Base-by-base conservation (phyloP, 352 stramenopile species). In the Blastocystis sp. region DNA sequence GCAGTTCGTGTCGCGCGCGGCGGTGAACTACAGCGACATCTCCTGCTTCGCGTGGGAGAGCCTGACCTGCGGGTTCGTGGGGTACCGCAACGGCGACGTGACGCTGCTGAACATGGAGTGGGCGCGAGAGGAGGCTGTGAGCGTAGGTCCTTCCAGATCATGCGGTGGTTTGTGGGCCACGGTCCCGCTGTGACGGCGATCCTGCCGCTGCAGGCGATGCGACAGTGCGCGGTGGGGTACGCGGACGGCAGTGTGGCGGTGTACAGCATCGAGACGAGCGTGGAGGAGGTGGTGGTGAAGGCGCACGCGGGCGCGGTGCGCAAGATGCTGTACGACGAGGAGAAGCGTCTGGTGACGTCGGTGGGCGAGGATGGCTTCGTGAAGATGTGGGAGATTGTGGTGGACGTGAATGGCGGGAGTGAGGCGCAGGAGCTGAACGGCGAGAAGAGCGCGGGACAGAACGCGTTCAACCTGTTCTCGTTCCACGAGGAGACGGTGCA, bases 401-500 rank as follows among this genome's bases (percentile, higher is more conserved):
- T 81, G 34, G 4, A 7, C 0, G 19, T 57, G 24, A 21, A 19
- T n/a, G n/a, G n/a, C 21, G 54, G 54, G 43, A 0, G 43, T 81
- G 11, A 81, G n/a, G 38, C 9, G 38, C 43, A 81, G 71, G 71
- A 81, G 43, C 21, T 81, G 10, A 54, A 64, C 17, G 42, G 21
- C 24, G n/a, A 54, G 57, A 60, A 42, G 11, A 54, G 34, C 21
- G 38, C 21, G 28, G 28, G 21, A 1, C 34, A 34, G 42, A 21
- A 63, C 14, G 11, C 71, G 9, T 64, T 81, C 17, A 28, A 54
- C 2, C 34, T 34, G 3, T 81, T 66, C 43, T 81, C 71, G 11
- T 81, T 81, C 71, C 54, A 63, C 10, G 71, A 81, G 38, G 48
- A 81, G 21, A 54, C 64, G 28, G 6, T 4, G 28, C 24, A 81